Conservation (phyloP, 768 basidiomycete genomes). For the Kwoniella botswanensis region DNA sequence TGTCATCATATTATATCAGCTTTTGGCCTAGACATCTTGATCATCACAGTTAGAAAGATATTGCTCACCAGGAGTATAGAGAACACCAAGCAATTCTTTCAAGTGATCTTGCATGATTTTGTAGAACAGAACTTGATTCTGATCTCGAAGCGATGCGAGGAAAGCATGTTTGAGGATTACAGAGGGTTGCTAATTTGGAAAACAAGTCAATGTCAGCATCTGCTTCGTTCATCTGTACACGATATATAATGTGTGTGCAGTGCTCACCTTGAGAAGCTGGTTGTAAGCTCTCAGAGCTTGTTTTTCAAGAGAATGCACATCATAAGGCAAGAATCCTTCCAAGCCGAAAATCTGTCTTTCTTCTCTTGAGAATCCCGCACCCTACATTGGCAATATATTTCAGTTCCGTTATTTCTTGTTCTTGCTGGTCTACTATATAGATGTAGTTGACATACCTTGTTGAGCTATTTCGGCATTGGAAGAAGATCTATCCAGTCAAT, state of each 20-base stretch:
- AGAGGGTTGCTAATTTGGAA: slow-evolving; percentile 54
- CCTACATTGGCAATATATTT: slow-evolving; percentile 54
- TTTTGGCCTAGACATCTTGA: background rate
- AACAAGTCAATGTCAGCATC: background rate
- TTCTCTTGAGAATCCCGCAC: slow-evolving; percentile 72
- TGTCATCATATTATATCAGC: slow-evolving; percentile 3
- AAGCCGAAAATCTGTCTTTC: slow-evolving; percentile 74
- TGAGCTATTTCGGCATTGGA: slow-evolving; percentile 28
- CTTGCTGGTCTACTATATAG: background rate
- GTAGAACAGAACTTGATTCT: slow-evolving; percentile 74
- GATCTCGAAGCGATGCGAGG: slow-evolving; percentile 56
- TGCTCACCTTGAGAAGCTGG: slow-evolving; percentile 60
- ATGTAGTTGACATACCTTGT: slow-evolving; percentile 32
- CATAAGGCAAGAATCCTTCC: slow-evolving; percentile 60
- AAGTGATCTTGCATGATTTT: slow-evolving; percentile 68
- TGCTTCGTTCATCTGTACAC: background rate
- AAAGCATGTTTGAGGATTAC: slow-evolving; percentile 76
- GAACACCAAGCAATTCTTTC: slow-evolving; percentile 70
- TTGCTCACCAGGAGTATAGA: slow-evolving; percentile 75
- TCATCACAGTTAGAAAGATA: no score
- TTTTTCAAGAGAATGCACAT: slow-evolving; percentile 56
- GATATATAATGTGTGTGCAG: no score
- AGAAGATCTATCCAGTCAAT: background rate
- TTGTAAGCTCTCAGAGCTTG: slow-evolving; percentile 72
- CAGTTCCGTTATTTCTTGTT: background rate